Base-by-base conservation (phyloP, 192 early-diverging fungal species). In the Backusella morwellensis region DNA sequence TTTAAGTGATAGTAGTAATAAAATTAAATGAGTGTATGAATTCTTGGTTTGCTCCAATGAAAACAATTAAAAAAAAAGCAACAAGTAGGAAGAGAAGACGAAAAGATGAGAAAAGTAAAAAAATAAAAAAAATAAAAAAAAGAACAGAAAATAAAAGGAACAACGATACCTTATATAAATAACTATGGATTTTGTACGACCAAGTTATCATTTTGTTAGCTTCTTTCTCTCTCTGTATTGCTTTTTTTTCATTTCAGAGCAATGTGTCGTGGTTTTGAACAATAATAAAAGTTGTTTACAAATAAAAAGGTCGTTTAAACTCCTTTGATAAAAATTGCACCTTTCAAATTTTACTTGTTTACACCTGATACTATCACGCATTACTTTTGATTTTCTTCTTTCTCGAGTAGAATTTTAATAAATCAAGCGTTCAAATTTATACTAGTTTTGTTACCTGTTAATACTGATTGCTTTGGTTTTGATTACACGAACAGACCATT, bases 401-500 rank as follows among this genome's bases (percentile, higher is more conserved):
- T 50, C 47, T 50, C 19, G 6, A 50, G 47, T 50, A 19, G 19
- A 50, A 50, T 50, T 50, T 6, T 6, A 50, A 50, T n/a, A 50
- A 50, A 15, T 21, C 6, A 17, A 50, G 17, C 47, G 26, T 29
- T 63, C 56, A 12, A 63, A 63, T 63, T 63, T 63, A 63, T 63
- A 63, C 11, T 63, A 63, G 56, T 63, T 63, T 63, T 63, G 47
- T 50, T 50, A 50, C 47, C 47, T 63, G 56, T 29, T 63, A 29
- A 23, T 63, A 29, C 23, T 14, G 23, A 63, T 29, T 11, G 11
- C 56, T 23, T 63, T 63, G 21, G 11, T 63, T 54, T 12, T 63
- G 56, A 63, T 63, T 63, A 63, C 56, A 63, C 56, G 56, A 63
- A 63, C 23, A 63, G 56, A 29, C 26, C 56, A 29, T 63, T 63